These are phyloP conservation scores for Hydrangea macrophylla DNA, from an alignment of 148 eudicot genomes.

Conservation along the genomic window DNA sequence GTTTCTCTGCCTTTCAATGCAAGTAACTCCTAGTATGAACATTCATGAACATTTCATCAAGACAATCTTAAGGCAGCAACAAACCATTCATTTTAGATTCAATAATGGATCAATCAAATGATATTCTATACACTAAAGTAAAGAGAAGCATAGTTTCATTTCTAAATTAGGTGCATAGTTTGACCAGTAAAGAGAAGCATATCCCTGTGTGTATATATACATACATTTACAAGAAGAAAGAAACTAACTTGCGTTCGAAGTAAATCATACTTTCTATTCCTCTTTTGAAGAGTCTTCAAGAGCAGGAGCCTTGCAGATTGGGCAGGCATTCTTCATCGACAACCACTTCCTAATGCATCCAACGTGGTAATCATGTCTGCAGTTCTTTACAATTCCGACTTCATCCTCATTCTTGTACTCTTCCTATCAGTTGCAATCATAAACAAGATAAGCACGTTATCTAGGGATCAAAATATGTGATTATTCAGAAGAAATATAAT, in stretches of 20 bases:
- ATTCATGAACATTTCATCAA: too few species aligned
- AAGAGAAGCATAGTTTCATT: too few species aligned
- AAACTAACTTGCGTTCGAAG: conserved; percentile 2
- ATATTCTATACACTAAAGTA: neutral
- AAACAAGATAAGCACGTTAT: neutral
- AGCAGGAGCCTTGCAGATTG: conserved; percentile 31
- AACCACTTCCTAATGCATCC: conserved; percentile 31
- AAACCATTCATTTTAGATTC: neutral
- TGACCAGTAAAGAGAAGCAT: neutral
- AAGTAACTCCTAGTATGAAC: too few species aligned
- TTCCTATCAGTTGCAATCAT: conserved; percentile 17
- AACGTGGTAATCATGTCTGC: conserved; percentile 29
- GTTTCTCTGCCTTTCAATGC: too few species aligned
- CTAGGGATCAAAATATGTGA: too few species aligned
- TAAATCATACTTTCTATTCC: conserved; percentile 3
- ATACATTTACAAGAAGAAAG: neutral
- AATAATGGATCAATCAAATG: neutral
- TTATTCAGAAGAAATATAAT: too few species aligned
- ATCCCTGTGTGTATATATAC: neutral
- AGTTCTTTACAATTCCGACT: conserved; percentile 20
- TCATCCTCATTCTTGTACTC: conserved; percentile 17
- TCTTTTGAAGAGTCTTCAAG: neutral
- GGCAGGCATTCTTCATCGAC: conserved; percentile 31
- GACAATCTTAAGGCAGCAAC: neutral
- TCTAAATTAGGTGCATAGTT: neutral